phyloP scores from a whole-genome alignment of 768 basidiomycete species.

The Flagelloscypha sp. region DNA sequence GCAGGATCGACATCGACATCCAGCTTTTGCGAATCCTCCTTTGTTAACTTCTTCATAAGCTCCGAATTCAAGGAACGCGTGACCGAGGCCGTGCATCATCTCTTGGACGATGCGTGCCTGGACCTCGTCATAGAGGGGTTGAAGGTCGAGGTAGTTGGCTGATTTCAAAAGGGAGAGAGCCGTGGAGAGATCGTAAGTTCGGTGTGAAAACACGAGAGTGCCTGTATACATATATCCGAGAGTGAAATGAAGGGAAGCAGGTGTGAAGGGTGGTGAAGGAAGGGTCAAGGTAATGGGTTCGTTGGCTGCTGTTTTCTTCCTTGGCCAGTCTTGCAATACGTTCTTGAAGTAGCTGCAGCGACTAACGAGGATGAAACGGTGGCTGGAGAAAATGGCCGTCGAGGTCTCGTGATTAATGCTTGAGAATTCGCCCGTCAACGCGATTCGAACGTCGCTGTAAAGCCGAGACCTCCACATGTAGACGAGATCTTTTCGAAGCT shows the following conservation, averaged over 20 bases:
- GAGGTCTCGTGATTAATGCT: constrained; percentile 54
- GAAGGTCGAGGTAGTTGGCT: constrained; percentile 69
- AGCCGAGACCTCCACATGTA: constrained; percentile 96
- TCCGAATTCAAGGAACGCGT: constrained; percentile 72
- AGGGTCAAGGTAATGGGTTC: constrained; percentile 60
- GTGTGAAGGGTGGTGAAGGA: constrained; percentile 90
- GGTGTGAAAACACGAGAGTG: constrained; percentile 85
- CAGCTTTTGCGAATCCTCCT: constrained; percentile 75
- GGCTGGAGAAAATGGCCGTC: constrained; percentile 83
- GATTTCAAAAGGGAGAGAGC: constrained; percentile 85
- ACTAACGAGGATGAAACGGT: constrained; percentile 87
- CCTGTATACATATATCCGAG: constrained; percentile 94
- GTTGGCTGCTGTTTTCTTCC: constrained; percentile 15
- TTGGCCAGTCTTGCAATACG: constrained; percentile 61
- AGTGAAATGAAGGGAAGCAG: constrained; percentile 88
- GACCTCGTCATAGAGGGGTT: constrained; percentile 68
- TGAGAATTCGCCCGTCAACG: constrained; percentile 62
- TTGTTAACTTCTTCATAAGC: constrained; percentile 69
- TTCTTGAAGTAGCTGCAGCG: constrained; percentile 83
- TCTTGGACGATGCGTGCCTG: constrained; percentile 80
- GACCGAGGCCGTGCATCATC: constrained; percentile 86
- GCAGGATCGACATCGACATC: constrained; percentile 80
- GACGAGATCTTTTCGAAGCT: constrained; percentile 86
- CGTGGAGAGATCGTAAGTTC: constrained; percentile 88
- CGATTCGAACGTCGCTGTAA: constrained; percentile 85